Percentiles rank a stretch among this genome's conserved stretches.
These are phyloP conservation scores for Annona cherimola DNA, from an alignment of 164 flowering plant genomes.

Conservation along the genomic window DNA sequence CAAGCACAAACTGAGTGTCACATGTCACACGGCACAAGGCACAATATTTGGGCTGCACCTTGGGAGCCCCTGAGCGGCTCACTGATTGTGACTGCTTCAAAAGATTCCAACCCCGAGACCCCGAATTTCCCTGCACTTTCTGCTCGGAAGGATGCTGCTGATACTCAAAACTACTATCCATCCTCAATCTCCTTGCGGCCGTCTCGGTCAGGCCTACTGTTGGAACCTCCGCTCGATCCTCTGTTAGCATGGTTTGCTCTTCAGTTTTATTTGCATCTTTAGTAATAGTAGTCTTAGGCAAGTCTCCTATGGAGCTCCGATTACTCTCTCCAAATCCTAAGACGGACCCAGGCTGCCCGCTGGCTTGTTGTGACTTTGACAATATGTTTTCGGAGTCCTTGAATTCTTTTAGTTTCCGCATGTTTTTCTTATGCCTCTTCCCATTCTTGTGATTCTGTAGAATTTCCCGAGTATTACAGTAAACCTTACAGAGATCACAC, in stretches of 20 bases:
- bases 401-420: conserved; percentile 33
- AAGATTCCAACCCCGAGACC: conserved; percentile 5
- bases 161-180: conserved; percentile 5
- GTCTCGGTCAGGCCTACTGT: conserved; percentile 1
- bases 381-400: conserved; percentile 23
- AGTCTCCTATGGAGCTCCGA: conserved; percentile 6
- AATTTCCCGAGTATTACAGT: conserved; percentile 50
- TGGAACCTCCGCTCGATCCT: neutral
- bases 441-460: conserved; percentile 64
- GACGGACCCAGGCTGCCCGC: conserved; percentile 12
- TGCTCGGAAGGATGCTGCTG: conserved; percentile 5
- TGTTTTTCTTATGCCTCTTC: conserved; percentile 51
- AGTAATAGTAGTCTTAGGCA: neutral
- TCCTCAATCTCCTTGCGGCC: neutral
- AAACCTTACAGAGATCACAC: conserved; percentile 67
- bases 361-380: conserved; percentile 11
- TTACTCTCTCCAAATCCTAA: conserved; percentile 12
- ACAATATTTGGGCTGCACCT: conserved; percentile 13
- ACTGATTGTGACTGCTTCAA: neutral
- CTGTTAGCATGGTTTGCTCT: conserved; percentile 1
- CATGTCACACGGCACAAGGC: conserved; percentile 34
- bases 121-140: neutral
- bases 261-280: conserved; percentile 4
- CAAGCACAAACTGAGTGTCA: conserved; percentile 42
- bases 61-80: conserved; percentile 1